A percentile compares a stretch with the other conserved stretches of the same genome.
These are phyloP conservation scores for Apiospora phragmitis DNA, from an alignment of 2,329 filamentous ascomycete species.

Conservation along the genomic window DNA sequence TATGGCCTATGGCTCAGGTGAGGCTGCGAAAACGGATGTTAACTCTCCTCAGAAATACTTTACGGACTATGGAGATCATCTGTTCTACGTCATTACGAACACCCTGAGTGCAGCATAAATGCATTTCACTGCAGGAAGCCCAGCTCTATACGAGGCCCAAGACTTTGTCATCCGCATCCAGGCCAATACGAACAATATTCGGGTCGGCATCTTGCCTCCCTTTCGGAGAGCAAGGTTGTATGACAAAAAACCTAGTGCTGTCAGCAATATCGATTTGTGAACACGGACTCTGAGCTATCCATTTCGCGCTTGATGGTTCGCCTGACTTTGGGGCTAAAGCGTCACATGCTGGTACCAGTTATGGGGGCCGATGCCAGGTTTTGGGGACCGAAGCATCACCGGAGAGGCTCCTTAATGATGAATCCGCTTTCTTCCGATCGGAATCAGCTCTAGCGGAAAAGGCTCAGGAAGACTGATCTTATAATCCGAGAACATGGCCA, in stretches of 20 bases:
- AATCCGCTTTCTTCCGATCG: background rate
- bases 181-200: background rate
- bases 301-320: background rate
- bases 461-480: background rate
- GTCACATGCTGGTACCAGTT: background rate
- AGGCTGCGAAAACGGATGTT: background rate
- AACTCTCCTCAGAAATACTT: background rate
- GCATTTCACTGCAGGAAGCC: background rate
- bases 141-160: background rate
- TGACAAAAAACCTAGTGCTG: background rate
- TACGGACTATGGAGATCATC: background rate
- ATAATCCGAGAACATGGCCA: background rate
- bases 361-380: background rate
- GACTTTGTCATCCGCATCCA: background rate
- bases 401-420: background rate
- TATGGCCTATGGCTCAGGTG: background rate
- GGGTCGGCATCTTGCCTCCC: too few relatives aligned
- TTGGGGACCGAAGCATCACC: background rate
- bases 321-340: background rate
- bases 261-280: background rate
- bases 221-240: background rate
- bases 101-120: background rate
- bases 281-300: background rate
- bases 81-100: background rate
- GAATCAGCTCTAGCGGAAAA: background rate